A percentile compares a stretch with the other conserved stretches of the same genome.
Conservation (phyloP, 139 green algal genomes). For the Auxenochlorella pyrenoidosa region DNA sequence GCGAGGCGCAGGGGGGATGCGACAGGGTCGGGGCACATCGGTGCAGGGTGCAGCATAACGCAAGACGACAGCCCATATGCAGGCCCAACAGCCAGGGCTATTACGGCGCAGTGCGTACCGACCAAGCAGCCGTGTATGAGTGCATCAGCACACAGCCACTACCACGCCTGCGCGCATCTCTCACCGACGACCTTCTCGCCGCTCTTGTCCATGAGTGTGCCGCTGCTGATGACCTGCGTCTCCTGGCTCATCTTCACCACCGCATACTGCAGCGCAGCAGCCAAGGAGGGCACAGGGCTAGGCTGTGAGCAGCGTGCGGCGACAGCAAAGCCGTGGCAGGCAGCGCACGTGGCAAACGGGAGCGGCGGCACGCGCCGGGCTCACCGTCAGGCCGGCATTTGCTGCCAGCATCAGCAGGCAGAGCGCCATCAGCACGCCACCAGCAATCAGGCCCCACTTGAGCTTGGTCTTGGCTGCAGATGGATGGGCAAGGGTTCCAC, state of each 20-base stretch:
- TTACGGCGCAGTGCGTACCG: not conserved
- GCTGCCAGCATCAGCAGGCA: constrained; percentile 11
- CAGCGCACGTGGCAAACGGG: not conserved
- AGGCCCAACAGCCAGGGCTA: not conserved
- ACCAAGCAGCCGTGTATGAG: too few species aligned
- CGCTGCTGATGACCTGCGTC: not conserved
- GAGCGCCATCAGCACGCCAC: not conserved
- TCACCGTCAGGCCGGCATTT: constrained; percentile 2
- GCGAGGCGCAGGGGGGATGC: not conserved
- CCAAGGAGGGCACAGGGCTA: too few species aligned
- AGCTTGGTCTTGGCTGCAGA: constrained; percentile 23
- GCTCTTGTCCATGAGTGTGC: not conserved
- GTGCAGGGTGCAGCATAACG: not conserved
- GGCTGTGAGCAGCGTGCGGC: not conserved
- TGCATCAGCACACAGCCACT: too few species aligned
- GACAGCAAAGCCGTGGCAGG: not conserved
- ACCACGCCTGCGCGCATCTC: not conserved
- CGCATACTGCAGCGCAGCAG: not conserved
- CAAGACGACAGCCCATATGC: not conserved
- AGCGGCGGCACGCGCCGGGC: not conserved
- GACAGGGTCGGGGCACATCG: not conserved
- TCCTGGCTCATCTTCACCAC: not conserved
- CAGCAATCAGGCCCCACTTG: not conserved
- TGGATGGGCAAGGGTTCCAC: not conserved
- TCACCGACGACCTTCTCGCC: not conserved